Base-by-base conservation (phyloP, 1,284 basidiomycete species). In the Papiliotrema flavescens region DNA sequence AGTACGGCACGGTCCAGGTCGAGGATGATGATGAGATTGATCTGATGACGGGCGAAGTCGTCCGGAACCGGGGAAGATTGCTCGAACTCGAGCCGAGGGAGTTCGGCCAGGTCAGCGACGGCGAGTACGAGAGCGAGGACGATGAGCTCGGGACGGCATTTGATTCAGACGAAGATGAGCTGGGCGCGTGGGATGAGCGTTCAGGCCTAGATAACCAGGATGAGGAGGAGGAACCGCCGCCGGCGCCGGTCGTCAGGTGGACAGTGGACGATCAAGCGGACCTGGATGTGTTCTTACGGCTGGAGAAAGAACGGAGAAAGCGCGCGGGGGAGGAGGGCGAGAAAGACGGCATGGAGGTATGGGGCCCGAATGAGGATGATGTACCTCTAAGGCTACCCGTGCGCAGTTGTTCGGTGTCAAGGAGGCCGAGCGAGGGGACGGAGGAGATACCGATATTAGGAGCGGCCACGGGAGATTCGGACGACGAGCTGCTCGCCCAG, bases 1-100 rank as follows among this genome's bases (percentile, higher is more conserved):
- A 70, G 54, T 76, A 75, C 55, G 63, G 64, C 14, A 51, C 55
- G 17, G 54, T 75, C 6, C 55, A 53, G 8, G 59, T 62, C 7
- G 72, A 73, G 36, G 75, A 77, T 3, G 76, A 76, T 56, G 75
- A 76, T 53, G 75, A 76, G 54, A 63, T 76, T 23, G 75, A 78
- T 56, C 45, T 76, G 20, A 20, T 37, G 0, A 70, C 66, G 0
- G 67, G 66, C 19, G 44, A 59, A 26, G 62, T 75, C 1, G 51
- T 66, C 0, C 56, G 50, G 14, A 61, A 71, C 48, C 56, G 69
- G n/a, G 73, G 73, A 3, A 48, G 51, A 20, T 35, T 75, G 19
- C 34, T 56, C 14, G 35, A 40, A 2, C 41, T 65, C 20, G 48
- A 54, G 43, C 42, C 17, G 45, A 59, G 19, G 53, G 22, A 49